These are phyloP conservation scores for Pseudogymnoascus sp. DNA, from an alignment of 2,329 filamentous ascomycete species.

Conservation along the genomic window DNA sequence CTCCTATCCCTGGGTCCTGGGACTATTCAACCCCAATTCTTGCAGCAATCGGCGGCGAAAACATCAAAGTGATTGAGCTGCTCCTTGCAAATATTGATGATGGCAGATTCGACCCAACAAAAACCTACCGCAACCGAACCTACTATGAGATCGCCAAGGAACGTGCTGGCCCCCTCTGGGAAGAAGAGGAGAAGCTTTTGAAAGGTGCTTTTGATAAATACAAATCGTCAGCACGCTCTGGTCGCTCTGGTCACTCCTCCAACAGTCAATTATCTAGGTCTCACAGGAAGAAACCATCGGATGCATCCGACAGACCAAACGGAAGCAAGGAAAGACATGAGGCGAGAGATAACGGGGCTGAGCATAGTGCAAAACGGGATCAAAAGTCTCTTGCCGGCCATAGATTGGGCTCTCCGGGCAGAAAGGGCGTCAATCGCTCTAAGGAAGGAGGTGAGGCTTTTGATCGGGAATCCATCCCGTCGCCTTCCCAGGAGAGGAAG, in stretches of 20 bases:
- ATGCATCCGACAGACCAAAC: not conserved
- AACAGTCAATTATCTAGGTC: not conserved
- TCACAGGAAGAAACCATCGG: not conserved
- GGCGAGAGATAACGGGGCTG: not conserved
- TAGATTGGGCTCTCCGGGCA: not conserved
- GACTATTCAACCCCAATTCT: conserved; percentile 88
- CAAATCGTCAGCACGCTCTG: conserved; percentile 26
- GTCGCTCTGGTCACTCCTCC: not conserved
- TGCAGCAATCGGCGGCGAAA: conserved; percentile 82
- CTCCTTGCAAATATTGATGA: conserved; percentile 59
- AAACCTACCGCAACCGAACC: conserved; percentile 62
- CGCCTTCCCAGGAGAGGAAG: not conserved
- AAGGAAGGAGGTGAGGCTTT: not conserved
- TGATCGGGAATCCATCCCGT: not conserved
- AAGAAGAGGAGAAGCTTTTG: conserved; percentile 74
- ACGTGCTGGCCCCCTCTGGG: conserved; percentile 78
- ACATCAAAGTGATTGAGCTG: conserved; percentile 74
- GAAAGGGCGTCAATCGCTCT: not conserved
- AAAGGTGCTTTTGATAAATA: conserved; percentile 65
- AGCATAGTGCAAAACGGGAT: not conserved
- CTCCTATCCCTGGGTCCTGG: conserved; percentile 46
- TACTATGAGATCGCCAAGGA: conserved; percentile 84
- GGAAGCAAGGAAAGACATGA: not conserved
- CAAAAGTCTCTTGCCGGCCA: not conserved
- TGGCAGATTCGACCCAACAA: conserved; percentile 68